Base-by-base conservation (phyloP, 352 stramenopile genomes). In the Phytophthora melonis region DNA sequence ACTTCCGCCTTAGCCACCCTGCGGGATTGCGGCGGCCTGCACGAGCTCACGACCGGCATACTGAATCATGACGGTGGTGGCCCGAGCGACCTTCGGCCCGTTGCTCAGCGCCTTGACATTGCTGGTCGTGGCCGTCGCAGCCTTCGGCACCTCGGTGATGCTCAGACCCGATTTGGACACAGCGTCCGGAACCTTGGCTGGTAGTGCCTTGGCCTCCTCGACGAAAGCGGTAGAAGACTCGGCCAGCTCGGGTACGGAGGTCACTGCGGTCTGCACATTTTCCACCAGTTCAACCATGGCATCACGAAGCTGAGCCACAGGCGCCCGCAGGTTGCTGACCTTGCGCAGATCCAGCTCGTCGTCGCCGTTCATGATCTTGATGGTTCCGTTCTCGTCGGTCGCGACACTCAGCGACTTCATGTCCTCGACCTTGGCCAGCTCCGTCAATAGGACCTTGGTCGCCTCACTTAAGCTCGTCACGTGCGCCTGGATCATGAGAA, bases 51-150 rank as follows among this genome's bases (percentile, higher is more conserved):
- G 70, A 19, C 56, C 79, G 1, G 81, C 79, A 58, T 89, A 90
- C 61, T 84, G 65, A n/a, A 90, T 72, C 81, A 90, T 90, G n/a
- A 53, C 30, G 16, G 72, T 75, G 23, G 81, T 90, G 27, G 77
- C 79, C 11, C 71, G 72, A 36, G 75, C 79, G 43, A 90, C 83
- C 57, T 87, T 85, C 1, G 83, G 83, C 0, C 77, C 81, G 49
- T 84, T 86, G 43, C 77, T 62, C 14, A 90, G 66, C 9, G 80
- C 67, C 65, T 88, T 88, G 56, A 79, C 72, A 32, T 90, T 90
- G 27, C 62, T 70, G 34, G 50, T 67, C 34, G 82, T 88, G 13
- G 78, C 47, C 21, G 54, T 66, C 11, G 70, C 68, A 18, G 80
- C 74, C 70, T 83, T 84, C n/a, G 80, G 80, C 34, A 84, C 75